Conservation (phyloP, 2,329 filamentous ascomycete species). For the Cladophialophora chaetospira region DNA sequence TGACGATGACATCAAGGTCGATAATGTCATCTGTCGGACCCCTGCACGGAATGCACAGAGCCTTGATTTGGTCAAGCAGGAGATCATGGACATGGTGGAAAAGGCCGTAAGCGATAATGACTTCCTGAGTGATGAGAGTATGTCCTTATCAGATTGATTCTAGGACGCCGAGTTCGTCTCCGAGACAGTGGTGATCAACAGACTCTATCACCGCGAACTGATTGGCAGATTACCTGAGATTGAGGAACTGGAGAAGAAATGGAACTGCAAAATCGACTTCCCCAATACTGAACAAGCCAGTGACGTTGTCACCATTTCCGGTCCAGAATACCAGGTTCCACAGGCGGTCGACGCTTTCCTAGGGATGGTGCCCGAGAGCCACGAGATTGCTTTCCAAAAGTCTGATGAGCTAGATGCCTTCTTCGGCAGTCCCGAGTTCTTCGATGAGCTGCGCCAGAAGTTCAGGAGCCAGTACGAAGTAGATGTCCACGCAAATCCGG, state of each 20-base stretch:
- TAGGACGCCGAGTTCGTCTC: conserved; percentile 95
- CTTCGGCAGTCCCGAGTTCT: conserved; percentile 78
- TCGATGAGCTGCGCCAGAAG: conserved; percentile 76
- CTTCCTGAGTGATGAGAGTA: conserved; percentile 13
- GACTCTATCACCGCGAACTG: conserved; percentile 91
- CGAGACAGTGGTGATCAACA: conserved; percentile 89
- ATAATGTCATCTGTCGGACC: conserved; percentile 98
- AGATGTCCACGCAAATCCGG: conserved; percentile 69
- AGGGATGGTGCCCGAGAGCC: conserved; percentile 96
- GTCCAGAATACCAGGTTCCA: conserved; percentile 96
- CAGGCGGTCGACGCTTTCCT: conserved; percentile 95
- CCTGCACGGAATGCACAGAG: conserved; percentile 96
- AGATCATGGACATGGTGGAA: conserved; percentile 99
- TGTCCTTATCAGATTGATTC: conserved; percentile 29
- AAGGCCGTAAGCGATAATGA: conserved; percentile 66
- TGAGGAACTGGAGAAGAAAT: conserved; percentile 95
- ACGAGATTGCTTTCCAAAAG: conserved; percentile 82
- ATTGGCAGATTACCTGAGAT: conserved; percentile 85
- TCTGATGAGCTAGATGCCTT: conserved; percentile 76
- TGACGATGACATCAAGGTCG: conserved; percentile 96
- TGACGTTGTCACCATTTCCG: conserved; percentile 92
- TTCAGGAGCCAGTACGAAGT: conserved; percentile 91
- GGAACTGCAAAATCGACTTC: conserved; percentile 99
- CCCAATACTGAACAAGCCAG: conserved; percentile 97
- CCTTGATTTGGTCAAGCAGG: conserved; percentile 93